These are phyloP conservation scores for Pontederia paniculata DNA, from an alignment of 176 grass and related monocot genomes.

Conservation along the genomic window DNA sequence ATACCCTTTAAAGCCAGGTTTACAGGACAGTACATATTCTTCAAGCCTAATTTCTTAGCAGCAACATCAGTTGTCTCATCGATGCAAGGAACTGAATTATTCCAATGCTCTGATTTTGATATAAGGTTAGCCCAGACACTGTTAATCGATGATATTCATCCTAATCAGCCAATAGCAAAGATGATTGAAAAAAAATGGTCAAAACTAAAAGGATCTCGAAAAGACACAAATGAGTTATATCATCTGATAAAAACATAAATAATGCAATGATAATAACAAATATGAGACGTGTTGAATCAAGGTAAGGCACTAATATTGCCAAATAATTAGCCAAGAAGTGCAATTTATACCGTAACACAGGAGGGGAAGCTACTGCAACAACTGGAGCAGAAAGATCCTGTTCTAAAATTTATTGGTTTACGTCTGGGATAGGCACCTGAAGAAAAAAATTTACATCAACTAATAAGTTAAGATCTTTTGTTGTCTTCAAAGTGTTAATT, in stretches of 20 bases:
- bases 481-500: too few species aligned
- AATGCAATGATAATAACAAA: too few species aligned
- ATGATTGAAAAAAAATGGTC: too few species aligned
- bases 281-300: too few species aligned
- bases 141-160: slow-evolving; percentile 1
- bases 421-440: slow-evolving; percentile 61
- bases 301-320: too few species aligned
- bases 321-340: neutral
- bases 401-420: slow-evolving; percentile 34
- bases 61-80: slow-evolving; percentile 74
- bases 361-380: slow-evolving; percentile 95
- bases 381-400: slow-evolving; percentile 72
- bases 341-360: slow-evolving; percentile 51
- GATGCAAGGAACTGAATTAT: slow-evolving; percentile 69
- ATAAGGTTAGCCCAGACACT: slow-evolving; percentile 66
- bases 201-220: too few species aligned
- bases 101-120: slow-evolving; percentile 35
- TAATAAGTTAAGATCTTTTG: neutral
- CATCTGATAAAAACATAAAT: too few species aligned
- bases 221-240: too few species aligned
- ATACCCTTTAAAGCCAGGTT: slow-evolving; percentile 79
- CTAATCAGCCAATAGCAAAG: too few species aligned
- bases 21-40: slow-evolving; percentile 65
- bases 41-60: slow-evolving; percentile 55
- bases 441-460: neutral